Percentiles rank a stretch among this genome's conserved stretches.
phyloP scores from a whole-genome alignment of 2,329 filamentous ascomycete genomes.

The Phyllosticta paracitricarpa region DNA sequence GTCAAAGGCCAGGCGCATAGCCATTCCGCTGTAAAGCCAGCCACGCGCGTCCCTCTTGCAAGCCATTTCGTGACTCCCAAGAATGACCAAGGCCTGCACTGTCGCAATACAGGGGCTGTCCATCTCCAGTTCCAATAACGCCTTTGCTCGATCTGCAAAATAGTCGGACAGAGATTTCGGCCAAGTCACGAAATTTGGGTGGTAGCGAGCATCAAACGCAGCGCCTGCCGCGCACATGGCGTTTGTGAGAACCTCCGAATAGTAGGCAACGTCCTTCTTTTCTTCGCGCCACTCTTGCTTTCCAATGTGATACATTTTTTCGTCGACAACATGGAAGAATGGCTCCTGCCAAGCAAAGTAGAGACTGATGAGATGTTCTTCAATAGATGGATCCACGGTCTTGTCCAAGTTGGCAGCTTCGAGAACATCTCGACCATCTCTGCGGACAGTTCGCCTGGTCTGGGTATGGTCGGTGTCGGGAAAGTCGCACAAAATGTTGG shows the following conservation, averaged over 20 bases:
- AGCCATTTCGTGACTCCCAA: constrained; percentile 36
- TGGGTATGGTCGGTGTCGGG: constrained; percentile 9
- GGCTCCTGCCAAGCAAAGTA: constrained; percentile 42
- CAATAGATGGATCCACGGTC: constrained; percentile 30
- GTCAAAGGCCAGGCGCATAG: constrained; percentile 6
- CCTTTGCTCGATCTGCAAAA: constrained; percentile 36
- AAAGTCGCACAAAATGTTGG: constrained; percentile 10
- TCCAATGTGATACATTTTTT: constrained; percentile 20
- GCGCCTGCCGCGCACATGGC: constrained; percentile 24
- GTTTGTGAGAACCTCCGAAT: constrained; percentile 16
- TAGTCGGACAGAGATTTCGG: constrained; percentile 29
- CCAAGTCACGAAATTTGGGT: constrained; percentile 24
- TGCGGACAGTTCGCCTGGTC: constrained; percentile 2
- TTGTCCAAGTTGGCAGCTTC: constrained; percentile 34
- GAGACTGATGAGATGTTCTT: constrained; percentile 35
- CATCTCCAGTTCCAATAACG: constrained; percentile 37
- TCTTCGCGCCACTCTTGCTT: constrained; percentile 11
- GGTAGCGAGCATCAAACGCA: constrained; percentile 24
- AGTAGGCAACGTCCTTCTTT: constrained; percentile 10
- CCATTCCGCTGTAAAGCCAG: constrained; percentile 42
- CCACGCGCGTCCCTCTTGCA: constrained; percentile 38
- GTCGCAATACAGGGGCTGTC: constrained; percentile 40
- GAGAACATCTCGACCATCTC: constrained; percentile 15
- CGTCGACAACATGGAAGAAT: constrained; percentile 36
- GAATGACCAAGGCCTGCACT: constrained; percentile 36